phyloP scores from a whole-genome alignment of 2,329 filamentous ascomycete genomes.

The Hysterium pulicare region DNA sequence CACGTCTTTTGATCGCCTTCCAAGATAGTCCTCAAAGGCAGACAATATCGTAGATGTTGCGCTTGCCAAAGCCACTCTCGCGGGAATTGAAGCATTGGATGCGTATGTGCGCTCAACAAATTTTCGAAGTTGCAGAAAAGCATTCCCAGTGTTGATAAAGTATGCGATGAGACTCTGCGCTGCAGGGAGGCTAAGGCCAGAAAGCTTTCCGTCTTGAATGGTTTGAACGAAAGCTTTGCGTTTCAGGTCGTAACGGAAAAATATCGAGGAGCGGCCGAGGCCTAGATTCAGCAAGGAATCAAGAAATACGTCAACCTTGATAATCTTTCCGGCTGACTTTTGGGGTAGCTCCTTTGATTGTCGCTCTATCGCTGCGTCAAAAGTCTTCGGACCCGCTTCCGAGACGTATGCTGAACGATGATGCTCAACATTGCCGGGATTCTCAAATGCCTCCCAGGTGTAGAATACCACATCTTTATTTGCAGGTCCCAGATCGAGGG shows the following conservation, averaged over 20 bases:
- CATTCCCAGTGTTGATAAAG: constrained; percentile 39
- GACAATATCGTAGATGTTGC: constrained; percentile 39
- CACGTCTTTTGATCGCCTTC: constrained; percentile 21
- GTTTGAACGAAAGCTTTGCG: constrained; percentile 51
- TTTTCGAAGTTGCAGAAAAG: constrained; percentile 31
- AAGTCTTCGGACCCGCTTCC: constrained; percentile 63
- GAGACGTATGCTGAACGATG: constrained; percentile 57
- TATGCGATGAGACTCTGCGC: constrained; percentile 53
- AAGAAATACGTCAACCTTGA: constrained; percentile 37
- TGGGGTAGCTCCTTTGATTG: constrained; percentile 40
- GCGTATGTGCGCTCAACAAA: constrained; percentile 37
- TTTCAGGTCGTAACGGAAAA: constrained; percentile 62
- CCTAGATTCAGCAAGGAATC: constrained; percentile 62
- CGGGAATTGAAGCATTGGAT: constrained; percentile 33
- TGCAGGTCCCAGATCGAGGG: constrained; percentile 28
- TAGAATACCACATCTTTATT: constrained; percentile 44
- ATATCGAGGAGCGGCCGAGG: constrained; percentile 67
- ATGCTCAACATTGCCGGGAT: constrained; percentile 37
- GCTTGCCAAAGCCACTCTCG: constrained; percentile 42
- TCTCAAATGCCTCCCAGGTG: constrained; percentile 68
- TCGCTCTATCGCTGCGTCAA: constrained; percentile 56
- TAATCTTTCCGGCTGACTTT: constrained; percentile 35
- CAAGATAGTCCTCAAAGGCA: constrained; percentile 40
- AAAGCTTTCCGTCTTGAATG: constrained; percentile 45
- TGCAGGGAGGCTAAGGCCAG: constrained; percentile 48